Evolutionary conservation across 805 yeast species (phyloP).

Genomic region (Suhomyces sp.): DNA sequence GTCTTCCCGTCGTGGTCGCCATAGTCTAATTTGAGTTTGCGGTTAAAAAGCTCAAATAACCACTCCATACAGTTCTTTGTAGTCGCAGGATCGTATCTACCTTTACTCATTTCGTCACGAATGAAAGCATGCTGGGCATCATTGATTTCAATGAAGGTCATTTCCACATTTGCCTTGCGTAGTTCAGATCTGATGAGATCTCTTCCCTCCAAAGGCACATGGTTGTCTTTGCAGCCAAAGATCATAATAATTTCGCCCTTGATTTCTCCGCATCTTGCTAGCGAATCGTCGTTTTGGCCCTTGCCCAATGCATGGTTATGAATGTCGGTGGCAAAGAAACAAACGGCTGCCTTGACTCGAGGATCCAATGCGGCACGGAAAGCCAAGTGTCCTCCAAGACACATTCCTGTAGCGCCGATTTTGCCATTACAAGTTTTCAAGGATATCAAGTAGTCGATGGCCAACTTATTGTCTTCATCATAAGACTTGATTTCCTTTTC

Average conservation of each 20-base stretch:
- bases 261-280: slow-evolving; percentile 53
- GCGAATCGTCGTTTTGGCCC: slow-evolving; percentile 63
- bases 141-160: slow-evolving; percentile 70
- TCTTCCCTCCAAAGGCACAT: slow-evolving; percentile 76
- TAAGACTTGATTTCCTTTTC: slow-evolving; percentile 67
- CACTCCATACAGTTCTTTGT: slow-evolving; percentile 66
- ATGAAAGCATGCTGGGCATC: slow-evolving; percentile 85
- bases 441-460: slow-evolving; percentile 58
- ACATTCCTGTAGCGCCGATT: slow-evolving; percentile 84
- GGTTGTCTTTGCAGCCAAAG: slow-evolving; percentile 76
- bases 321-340: slow-evolving; percentile 80
- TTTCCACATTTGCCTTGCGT: slow-evolving; percentile 56
- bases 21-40: slow-evolving; percentile 61
- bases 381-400: slow-evolving; percentile 82
- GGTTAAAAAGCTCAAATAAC: slow-evolving; percentile 66
- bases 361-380: slow-evolving; percentile 64
- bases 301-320: slow-evolving; percentile 65
- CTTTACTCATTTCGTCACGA: slow-evolving; percentile 74
- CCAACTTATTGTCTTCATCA: slow-evolving; percentile 67
- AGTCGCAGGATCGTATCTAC: slow-evolving; percentile 77
- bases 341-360: slow-evolving; percentile 63
- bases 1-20: slow-evolving; percentile 59
- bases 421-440: slow-evolving; percentile 66
- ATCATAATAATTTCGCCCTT: slow-evolving; percentile 62
- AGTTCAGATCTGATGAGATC: slow-evolving; percentile 63